Evolutionary conservation across 345 rosid species (phyloP), one percentile per base, ranked within the genome.

Genomic region (Citrus glauca): DNA sequence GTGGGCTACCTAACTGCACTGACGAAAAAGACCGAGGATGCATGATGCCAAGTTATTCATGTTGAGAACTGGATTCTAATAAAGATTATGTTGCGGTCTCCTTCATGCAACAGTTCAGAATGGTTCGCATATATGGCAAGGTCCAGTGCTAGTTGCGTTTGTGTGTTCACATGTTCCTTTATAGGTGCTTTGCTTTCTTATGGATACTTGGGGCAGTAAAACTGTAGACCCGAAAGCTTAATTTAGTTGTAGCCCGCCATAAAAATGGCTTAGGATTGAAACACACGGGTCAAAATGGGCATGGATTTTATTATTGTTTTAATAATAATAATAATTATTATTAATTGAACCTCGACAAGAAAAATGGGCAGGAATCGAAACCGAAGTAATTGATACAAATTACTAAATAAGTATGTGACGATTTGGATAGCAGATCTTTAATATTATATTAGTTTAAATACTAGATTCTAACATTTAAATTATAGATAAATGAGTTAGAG

Each of bases 1-100:
- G 88, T 74, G 80, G 84, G 88, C 80, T 77, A 79, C 86, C 86
- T 66, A 83, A 83, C 80, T n/a, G 67, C 76, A 45, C 81, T 65
- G 57, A 64, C 30, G 82, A 75, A 32, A 35, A 7, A 73, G 85
- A 82, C 83, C 22, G 17, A 45, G 50, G 50, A 45, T 45, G 50
- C 50, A 45, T 4, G 50, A 45, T 45, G 50, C 50, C 50, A 45
- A 45, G 50, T 11, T 45, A 3, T 50, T 50, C 56, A 1, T 5
- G 50, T 60, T 40, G 77, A 48, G 2, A 45, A 48, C 32, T 37
- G 61, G 5, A 27, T 40, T 69, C 20, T 60, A 4, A 38, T 1
- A 6, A 57, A 10, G 33, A 56, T 0, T 33, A 35, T 72, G 8
- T 11, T 69, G 57, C 6, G 37, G 73, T 48, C 37, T 69, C 73